A percentile compares a stretch with the other conserved stretches of the same genome.
Conservation (phyloP, 2,329 filamentous ascomycete species). For the Colletotrichum lini region DNA sequence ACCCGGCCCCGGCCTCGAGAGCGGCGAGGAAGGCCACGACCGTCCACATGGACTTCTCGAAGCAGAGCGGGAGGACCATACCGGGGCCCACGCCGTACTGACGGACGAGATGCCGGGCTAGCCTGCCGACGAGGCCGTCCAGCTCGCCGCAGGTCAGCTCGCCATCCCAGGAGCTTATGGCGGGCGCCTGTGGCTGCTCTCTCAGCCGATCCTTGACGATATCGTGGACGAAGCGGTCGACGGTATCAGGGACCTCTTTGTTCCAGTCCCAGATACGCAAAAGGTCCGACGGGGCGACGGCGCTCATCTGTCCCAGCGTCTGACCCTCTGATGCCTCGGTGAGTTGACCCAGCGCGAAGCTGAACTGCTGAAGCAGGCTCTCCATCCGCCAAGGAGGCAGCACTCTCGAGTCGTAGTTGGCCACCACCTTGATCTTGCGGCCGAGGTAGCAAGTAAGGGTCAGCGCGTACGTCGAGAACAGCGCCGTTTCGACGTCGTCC, state of each 20-base stretch:
- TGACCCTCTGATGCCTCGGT: neutral
- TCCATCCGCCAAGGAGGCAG: neutral
- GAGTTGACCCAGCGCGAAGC: neutral
- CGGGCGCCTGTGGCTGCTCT: neutral
- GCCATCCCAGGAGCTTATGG: slow-evolving; percentile 51
- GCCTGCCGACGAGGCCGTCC: slow-evolving; percentile 17
- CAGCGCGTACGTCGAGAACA: slow-evolving; percentile 8
- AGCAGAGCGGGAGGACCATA: slow-evolving; percentile 43
- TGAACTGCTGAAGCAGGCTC: neutral
- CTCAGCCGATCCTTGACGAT: neutral
- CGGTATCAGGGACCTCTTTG: neutral
- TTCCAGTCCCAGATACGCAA: neutral
- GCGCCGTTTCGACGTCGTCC: neutral
- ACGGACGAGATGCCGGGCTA: slow-evolving; percentile 26
- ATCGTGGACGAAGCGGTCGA: slow-evolving; percentile 9
- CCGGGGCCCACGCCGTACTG: neutral
- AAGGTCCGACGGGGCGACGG: neutral
- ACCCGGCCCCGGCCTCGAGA: slow-evolving; percentile 23
- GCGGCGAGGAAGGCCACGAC: slow-evolving; percentile 26
- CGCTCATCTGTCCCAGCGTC: neutral
- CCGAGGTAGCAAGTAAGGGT: neutral
- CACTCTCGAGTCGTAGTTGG: neutral
- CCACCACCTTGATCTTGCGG: slow-evolving; percentile 25
- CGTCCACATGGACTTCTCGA: slow-evolving; percentile 26
- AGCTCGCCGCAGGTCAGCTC: slow-evolving; percentile 49